Evolutionary conservation across 2,329 filamentous ascomycete species (phyloP).

Genomic region (Xylariaceae sp.): DNA sequence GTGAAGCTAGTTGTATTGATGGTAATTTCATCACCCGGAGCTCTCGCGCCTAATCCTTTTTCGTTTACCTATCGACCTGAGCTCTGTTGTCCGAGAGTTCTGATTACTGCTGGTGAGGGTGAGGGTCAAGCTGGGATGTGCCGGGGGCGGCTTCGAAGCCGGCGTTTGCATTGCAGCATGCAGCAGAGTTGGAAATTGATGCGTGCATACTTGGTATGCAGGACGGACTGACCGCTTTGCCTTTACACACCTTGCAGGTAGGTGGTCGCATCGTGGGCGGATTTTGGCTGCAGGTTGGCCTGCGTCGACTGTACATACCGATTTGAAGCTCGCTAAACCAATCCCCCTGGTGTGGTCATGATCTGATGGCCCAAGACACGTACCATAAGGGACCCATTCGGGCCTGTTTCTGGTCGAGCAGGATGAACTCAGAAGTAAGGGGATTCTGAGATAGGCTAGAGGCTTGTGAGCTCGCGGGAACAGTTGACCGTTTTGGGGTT

Average conservation of each 20-base stretch:
- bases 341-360: background rate
- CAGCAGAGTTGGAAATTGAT: constrained; percentile 7
- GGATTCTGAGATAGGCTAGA: no score
- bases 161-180: background rate
- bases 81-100: no score
- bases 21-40: no score
- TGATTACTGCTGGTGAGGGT: background rate
- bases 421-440: no score
- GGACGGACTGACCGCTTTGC: constrained; percentile 16
- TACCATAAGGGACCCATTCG: background rate
- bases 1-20: no score
- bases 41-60: no score
- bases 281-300: background rate
- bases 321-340: background rate
- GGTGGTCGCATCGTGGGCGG: constrained; percentile 7
- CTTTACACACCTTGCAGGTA: background rate
- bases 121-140: background rate
- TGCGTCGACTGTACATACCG: no score
- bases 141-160: background rate
- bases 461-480: no score
- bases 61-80: no score
- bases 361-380: background rate
- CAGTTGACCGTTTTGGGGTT: no score
- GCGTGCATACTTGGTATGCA: constrained; percentile 4
- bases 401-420: no score